Base-by-base conservation (phyloP, 163 green algal species). In the Smithsoniella earleae region DNA sequence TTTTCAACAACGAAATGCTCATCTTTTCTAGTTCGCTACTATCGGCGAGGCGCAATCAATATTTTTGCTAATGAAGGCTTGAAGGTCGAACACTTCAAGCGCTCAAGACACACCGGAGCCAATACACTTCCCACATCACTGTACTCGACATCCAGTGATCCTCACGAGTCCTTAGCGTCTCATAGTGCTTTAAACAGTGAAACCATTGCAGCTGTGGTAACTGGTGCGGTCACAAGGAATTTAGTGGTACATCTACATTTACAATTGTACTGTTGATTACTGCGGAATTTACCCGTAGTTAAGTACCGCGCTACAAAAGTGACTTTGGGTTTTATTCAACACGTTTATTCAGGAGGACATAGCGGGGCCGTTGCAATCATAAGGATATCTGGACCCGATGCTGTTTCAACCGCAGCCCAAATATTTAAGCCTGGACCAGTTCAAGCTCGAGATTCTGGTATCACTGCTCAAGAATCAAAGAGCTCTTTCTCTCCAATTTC, bases 321-420 rank as follows among this genome's bases (percentile, higher is more conserved):
- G 2, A 64, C 30, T 44, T 33, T 25, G 37, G 18, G 16, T 40
- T 16, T 3, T 40, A 78, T 2, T 27, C 43, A 33, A 74, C 25
- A 38, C 27, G 30, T 30, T 10, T n/a, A 25, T 62, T 27, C 46
- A 46, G 34, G 54, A 37, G 34, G 69, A 18, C 34, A 52, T 36
- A 75, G 45, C 36, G 66, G 34, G 28, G 73, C 82, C 16, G 89
- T 95, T 0, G 82, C 82, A 27, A 89, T 95, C 74, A 89, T 95
- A 62, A 84, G 89, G 10, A 4, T 95, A 1, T 91, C 83, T 45
- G 89, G 89, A 28, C 63, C 28, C 36, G 79, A 85, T 2, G 89
- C 89, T 0, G 73, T 94, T 10, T 3, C 55, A 1, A 82, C 89
- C 18, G 83, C 84, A 5, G 28, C 46, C 5, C 31, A 52, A 0